Evolutionary conservation across 208 protist genomes (phyloP).

Genomic region (Leptomonas seymouri): DNA sequence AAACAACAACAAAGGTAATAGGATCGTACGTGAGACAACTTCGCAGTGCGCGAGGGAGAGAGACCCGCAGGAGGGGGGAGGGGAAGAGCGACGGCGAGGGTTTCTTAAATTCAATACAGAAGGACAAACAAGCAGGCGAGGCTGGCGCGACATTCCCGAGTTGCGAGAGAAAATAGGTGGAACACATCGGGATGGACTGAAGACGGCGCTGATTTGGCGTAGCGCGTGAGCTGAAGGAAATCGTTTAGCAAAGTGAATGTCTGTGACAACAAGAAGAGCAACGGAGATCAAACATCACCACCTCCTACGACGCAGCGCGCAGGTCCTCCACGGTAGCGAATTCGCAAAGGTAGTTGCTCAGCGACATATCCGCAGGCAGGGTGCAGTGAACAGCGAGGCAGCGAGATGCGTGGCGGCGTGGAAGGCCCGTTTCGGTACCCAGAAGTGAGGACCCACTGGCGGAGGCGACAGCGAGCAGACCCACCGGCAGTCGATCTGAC

Average conservation of each 20-base stretch:
- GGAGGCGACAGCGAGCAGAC: constrained; percentile 46
- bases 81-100: neutral
- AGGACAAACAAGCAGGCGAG: neutral
- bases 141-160: neutral
- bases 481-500: constrained; percentile 67
- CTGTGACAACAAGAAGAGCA: neutral
- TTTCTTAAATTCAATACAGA: neutral
- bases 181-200: no score
- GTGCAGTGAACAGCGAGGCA: constrained; percentile 75
- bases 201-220: no score
- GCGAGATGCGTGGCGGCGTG: constrained; percentile 19
- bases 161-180: neutral
- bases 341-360: constrained; percentile 60
- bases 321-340: constrained; percentile 28
- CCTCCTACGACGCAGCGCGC: neutral
- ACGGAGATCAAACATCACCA: neutral
- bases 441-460: constrained; percentile 21
- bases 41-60: neutral
- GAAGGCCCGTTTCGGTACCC: neutral
- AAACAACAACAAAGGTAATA: neutral
- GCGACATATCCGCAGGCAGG: constrained; percentile 51
- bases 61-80: neutral
- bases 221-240: no score
- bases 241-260: neutral
- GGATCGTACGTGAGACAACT: neutral